phyloP scores from a whole-genome alignment of 148 eudicot species.

The Rhododendron williamsianum region DNA sequence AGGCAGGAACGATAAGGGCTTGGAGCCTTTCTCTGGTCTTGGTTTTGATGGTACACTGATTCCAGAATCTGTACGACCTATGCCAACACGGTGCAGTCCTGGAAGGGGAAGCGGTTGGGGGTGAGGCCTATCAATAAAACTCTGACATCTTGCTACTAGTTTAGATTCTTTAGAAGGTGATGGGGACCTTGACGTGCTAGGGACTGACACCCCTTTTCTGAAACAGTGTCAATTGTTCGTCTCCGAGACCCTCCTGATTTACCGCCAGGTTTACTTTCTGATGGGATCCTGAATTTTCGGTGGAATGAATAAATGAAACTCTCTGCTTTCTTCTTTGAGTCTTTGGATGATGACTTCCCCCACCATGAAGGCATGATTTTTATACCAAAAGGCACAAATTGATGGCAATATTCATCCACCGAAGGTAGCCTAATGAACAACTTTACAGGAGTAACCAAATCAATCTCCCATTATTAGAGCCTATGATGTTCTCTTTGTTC shows the following conservation, averaged over 20 bases:
- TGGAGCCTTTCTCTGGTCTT: slow-evolving; percentile 50
- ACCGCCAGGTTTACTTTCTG: slow-evolving; percentile 57
- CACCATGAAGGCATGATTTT: slow-evolving; percentile 88
- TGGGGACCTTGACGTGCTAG: slow-evolving; percentile 63
- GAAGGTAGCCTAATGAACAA: background rate
- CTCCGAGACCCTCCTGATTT: slow-evolving; percentile 68
- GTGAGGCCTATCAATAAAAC: slow-evolving; percentile 74
- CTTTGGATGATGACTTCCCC: slow-evolving; percentile 83
- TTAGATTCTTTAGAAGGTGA: slow-evolving; percentile 55
- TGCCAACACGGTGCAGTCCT: slow-evolving; percentile 40
- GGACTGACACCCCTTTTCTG: slow-evolving; percentile 65
- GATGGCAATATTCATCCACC: background rate
- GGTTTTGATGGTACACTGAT: slow-evolving; percentile 55
- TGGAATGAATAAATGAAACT: slow-evolving; percentile 61
- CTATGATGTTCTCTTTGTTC: background rate
- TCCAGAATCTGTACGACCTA: slow-evolving; percentile 73
- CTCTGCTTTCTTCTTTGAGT: slow-evolving; percentile 70
- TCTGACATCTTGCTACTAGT: slow-evolving; percentile 83
- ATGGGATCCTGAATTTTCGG: slow-evolving; percentile 51
- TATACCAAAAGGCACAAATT: background rate
- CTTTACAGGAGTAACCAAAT: background rate
- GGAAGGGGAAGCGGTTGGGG: slow-evolving; percentile 95
- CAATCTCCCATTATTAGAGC: background rate
- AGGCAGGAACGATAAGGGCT: slow-evolving; percentile 61
- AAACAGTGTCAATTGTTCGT: slow-evolving; percentile 55